These are phyloP conservation scores for Suillus sp. DNA, from an alignment of 768 basidiomycete species.

Conservation along the genomic window DNA sequence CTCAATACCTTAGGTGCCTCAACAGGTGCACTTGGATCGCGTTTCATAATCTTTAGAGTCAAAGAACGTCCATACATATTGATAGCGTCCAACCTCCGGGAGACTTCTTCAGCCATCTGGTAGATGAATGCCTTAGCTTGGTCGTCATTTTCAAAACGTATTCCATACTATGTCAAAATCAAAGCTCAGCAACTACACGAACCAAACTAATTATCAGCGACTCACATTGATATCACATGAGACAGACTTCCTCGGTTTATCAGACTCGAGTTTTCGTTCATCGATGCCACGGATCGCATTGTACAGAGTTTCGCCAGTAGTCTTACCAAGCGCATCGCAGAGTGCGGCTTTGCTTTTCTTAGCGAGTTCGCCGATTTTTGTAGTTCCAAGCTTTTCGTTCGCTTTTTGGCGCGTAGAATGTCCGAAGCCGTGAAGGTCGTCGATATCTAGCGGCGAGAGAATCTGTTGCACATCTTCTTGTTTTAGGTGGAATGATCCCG, in stretches of 20 bases:
- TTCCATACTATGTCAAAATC: slow-evolving; percentile 72
- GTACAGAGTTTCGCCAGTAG: slow-evolving; percentile 82
- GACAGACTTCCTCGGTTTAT: slow-evolving; percentile 87
- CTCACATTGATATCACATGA: slow-evolving; percentile 94
- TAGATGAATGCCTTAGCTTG: slow-evolving; percentile 80
- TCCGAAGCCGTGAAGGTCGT: slow-evolving; percentile 88
- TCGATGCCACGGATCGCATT: slow-evolving; percentile 87
- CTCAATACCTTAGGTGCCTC: slow-evolving; percentile 83
- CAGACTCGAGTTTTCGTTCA: slow-evolving; percentile 73
- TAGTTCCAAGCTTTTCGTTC: slow-evolving; percentile 72
- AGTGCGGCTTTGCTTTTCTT: slow-evolving; percentile 65
- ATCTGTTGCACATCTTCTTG: slow-evolving; percentile 52
- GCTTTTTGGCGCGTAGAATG: slow-evolving; percentile 76
- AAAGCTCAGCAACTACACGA: slow-evolving; percentile 7
- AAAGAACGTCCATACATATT: slow-evolving; percentile 72
- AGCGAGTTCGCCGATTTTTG: slow-evolving; percentile 67
- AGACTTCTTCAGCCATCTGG: slow-evolving; percentile 78
- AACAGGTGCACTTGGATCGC: slow-evolving; percentile 81
- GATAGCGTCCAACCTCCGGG: slow-evolving; percentile 66
- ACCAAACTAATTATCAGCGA: neutral
- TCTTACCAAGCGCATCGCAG: slow-evolving; percentile 73
- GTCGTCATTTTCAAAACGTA: slow-evolving; percentile 82
- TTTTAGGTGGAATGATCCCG: slow-evolving; percentile 76
- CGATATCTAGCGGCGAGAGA: slow-evolving; percentile 70
- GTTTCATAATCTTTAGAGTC: slow-evolving; percentile 87